Conservation (phyloP, 441 rosid genomes). For the Eruca vesicaria region DNA sequence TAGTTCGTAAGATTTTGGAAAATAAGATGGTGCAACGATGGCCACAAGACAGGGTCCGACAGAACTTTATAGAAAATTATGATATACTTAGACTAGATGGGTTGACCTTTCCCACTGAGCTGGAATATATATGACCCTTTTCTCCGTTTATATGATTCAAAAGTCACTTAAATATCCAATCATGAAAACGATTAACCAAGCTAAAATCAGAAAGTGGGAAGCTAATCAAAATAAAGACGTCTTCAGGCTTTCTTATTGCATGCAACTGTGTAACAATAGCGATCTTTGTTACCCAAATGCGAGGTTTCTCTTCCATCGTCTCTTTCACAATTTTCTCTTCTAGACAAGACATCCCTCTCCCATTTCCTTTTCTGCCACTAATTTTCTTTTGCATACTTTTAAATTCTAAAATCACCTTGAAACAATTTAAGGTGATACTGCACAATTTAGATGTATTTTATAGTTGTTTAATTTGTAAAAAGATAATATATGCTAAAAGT, state of each 20-base stretch:
- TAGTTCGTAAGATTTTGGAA: conserved; percentile 18
- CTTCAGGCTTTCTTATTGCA: conserved; percentile 28
- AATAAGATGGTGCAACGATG: conserved; percentile 25
- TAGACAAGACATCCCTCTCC: conserved; percentile 24
- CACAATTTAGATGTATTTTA: too few relatives aligned
- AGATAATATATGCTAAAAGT: too few relatives aligned
- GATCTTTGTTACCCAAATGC: conserved; percentile 21
- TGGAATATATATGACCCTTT: conserved; percentile 19
- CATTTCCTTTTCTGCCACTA: background rate
- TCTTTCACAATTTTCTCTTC: conserved; percentile 18
- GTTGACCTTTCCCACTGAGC: conserved; percentile 36
- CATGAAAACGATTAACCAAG: conserved; percentile 21
- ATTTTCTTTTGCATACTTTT: background rate
- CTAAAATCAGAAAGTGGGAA: conserved; percentile 12
- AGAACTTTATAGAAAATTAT: conserved; percentile 25
- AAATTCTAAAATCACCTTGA: background rate
- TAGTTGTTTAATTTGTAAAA: too few relatives aligned
- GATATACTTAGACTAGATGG: conserved; percentile 5
- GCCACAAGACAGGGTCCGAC: conserved; percentile 27
- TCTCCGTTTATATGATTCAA: background rate
- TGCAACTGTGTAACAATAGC: conserved; percentile 31
- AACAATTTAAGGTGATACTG: background rate
- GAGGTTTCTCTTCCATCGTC: conserved; percentile 18
- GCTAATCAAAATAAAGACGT: conserved; percentile 18
- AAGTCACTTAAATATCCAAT: conserved; percentile 18